Base-by-base conservation (phyloP, 306 rosid genomes). In the Quercus gilva region DNA sequence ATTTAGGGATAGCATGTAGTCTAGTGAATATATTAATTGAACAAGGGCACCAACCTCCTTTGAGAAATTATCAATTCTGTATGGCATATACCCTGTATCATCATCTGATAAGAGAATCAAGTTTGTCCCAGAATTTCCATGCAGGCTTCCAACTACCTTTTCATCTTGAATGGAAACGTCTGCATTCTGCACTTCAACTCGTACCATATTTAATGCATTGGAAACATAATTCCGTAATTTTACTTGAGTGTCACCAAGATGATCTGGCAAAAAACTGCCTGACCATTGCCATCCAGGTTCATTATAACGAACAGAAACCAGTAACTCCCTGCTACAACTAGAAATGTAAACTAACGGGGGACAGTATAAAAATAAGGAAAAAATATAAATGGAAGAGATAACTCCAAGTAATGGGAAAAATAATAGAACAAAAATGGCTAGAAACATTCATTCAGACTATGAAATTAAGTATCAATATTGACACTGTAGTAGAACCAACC, bases 271-370 rank as follows among this genome's bases (percentile, higher is more conserved):
- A 87, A 95, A 95, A 91, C 97, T 80, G 73, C 99, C 99, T 11
- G 99, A 95, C 99, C 99, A 95, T 87, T 92, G 97, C 99, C 97
- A 95, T 78, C 99, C 99, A 73, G 99, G 88, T 82, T 91, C 98
- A 71, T 87, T 76, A 74, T 91, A 95, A 71, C 91, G 87, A 80
- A 92, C 79, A 31, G 97, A 92, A 88, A 95, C 88, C 57, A 92
- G 89, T 80, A 95, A 88, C 78, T 95, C 99, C 96, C 99, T 95
- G 89, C 72, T 55, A 70, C 77, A 85, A 57, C 76, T 76, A 25
- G 73, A 58, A 74, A 86, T 78, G 41, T 52, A 25, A 73, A 52
- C 49, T 72, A 51, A 69, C 61, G 52, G 68, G 76, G 78, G 79
- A 78, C 29, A 41, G 69, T 55, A 49, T 57, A 69, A 71, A 74